phyloP scores from a whole-genome alignment of 768 basidiomycete species.

The Phaeotremella skinneri region DNA sequence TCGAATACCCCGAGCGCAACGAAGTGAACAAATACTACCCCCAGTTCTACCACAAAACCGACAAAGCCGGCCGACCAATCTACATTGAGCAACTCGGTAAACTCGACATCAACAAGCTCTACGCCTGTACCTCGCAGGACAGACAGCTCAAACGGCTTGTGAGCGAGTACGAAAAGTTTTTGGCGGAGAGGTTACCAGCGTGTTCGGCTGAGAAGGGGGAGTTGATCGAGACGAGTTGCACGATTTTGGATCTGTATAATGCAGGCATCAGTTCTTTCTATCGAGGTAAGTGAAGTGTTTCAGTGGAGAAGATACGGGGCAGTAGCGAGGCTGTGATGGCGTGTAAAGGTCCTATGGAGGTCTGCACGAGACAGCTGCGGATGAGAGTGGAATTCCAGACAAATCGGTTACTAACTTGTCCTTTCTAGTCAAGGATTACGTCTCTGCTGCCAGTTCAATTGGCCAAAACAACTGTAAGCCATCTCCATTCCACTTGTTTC shows the following conservation, averaged over 20 bases:
- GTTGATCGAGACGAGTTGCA: slow-evolving; percentile 94
- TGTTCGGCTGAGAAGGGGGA: slow-evolving; percentile 65
- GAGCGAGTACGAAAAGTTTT: slow-evolving; percentile 86
- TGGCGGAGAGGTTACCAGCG: slow-evolving; percentile 74
- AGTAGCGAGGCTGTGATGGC: not conserved
- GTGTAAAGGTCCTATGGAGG: not conserved
- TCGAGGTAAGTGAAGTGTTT: slow-evolving; percentile 54
- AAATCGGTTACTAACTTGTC: too few relatives aligned
- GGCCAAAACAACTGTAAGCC: slow-evolving; percentile 74
- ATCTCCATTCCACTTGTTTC: not conserved
- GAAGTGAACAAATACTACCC: slow-evolving; percentile 91
- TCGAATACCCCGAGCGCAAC: slow-evolving; percentile 77
- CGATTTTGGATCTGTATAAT: slow-evolving; percentile 82
- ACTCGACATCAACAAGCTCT: slow-evolving; percentile 80
- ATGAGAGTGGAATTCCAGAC: too few relatives aligned
- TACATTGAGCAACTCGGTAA: slow-evolving; percentile 92
- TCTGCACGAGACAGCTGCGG: too few relatives aligned
- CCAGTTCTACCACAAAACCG: slow-evolving; percentile 92
- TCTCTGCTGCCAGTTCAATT: slow-evolving; percentile 68
- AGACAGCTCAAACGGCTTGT: slow-evolving; percentile 86
- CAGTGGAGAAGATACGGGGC: not conserved
- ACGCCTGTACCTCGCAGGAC: slow-evolving; percentile 76
- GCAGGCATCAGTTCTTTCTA: slow-evolving; percentile 72
- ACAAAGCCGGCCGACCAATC: slow-evolving; percentile 92
- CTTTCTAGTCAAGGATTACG: slow-evolving; percentile 75